A percentile compares a stretch with the other conserved stretches of the same genome.
These are phyloP conservation scores for Cryptococcus sp. DNA, from an alignment of 1,284 basidiomycete genomes.

Conservation along the genomic window DNA sequence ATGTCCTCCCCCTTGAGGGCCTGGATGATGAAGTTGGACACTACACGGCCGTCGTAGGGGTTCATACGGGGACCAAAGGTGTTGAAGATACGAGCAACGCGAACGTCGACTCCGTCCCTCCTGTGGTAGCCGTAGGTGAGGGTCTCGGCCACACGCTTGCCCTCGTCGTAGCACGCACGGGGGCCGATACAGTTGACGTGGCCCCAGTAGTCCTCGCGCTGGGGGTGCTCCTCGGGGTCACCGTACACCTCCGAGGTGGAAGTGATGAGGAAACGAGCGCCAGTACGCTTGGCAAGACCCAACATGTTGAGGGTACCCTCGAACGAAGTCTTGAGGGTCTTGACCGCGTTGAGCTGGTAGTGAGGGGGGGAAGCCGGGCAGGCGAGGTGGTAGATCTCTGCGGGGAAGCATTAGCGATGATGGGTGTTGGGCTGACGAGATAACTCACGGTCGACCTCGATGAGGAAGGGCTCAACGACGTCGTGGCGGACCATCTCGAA, in stretches of 20 bases:
- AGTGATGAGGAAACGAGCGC: slow-evolving; percentile 92
- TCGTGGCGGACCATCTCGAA: slow-evolving; percentile 98
- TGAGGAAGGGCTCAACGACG: slow-evolving; percentile 93
- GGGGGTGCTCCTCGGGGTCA: slow-evolving; percentile 94
- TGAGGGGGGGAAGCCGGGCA: slow-evolving; percentile 94
- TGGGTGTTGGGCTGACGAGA: background rate
- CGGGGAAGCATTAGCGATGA: background rate
- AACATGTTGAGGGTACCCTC: slow-evolving; percentile 97
- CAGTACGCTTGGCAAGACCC: slow-evolving; percentile 94
- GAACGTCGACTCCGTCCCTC: slow-evolving; percentile 91
- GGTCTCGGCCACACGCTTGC: slow-evolving; percentile 91
- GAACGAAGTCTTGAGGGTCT: slow-evolving; percentile 97
- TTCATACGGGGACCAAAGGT: slow-evolving; percentile 65
- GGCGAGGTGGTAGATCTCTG: slow-evolving; percentile 94
- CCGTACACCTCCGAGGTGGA: slow-evolving; percentile 95
- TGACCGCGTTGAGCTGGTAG: slow-evolving; percentile 92
- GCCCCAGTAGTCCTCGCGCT: slow-evolving; percentile 94
- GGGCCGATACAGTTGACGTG: slow-evolving; percentile 97
- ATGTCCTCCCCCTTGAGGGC: slow-evolving; percentile 92
- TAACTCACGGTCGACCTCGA: slow-evolving; percentile 88
- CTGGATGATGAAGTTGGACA: slow-evolving; percentile 97
- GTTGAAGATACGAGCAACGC: slow-evolving; percentile 95
- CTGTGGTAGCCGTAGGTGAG: slow-evolving; percentile 90
- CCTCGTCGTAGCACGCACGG: slow-evolving; percentile 97
- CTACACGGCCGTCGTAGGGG: slow-evolving; percentile 91